Evolutionary conservation across 257 asterid genomes (phyloP), one percentile per base, ranked within the genome.

Genomic region (Solanum commersonii): DNA sequence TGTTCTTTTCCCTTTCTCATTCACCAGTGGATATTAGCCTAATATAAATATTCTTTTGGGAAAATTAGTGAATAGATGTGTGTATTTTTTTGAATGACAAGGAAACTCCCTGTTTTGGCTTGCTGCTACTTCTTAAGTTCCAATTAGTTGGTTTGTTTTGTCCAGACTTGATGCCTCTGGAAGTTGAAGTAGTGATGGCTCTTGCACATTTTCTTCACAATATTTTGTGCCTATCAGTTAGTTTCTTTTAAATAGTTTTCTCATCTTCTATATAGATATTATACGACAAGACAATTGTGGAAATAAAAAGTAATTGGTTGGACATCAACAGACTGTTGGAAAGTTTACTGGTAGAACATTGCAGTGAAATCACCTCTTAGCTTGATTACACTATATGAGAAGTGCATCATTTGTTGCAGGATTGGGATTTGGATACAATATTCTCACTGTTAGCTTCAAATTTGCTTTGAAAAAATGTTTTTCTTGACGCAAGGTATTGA

Each of bases 81-180:
- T 86, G 88, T 85, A 68, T 70, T 38, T 86, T 63, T 86, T 86
- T 42, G 83, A 86, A 46, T 42, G 79, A 35, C 70, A 70, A 85
- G 88, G 70, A 33, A 49, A 31, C n/a, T 18, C 70, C 71, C 31
- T 82, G 86, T 82, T 46, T 49, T 31, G 44, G 86, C 86, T 49
- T 82, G 71, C 31, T 82, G 44, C 86, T 82, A 20, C 67, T 42
- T 13, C 84, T 2, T 8, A 27, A 7, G 84, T 79, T 44, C 74
- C 38, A 79, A 79, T 44, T 49, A 81, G 40, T 29, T 29, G 15
- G 27, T 23, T 81, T 81, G 27, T 46, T 81, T 46, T 81, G 68
- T 29, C 40, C 18, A 27, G 16, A 79, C 38, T 10, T 15, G 5
- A 27, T 25, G 40, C 27, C 67, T 44, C 40, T 46, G 68, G 38